Evolutionary conservation across 179 eudicot species (phyloP).

Genomic region (Amaranthus tricolor): DNA sequence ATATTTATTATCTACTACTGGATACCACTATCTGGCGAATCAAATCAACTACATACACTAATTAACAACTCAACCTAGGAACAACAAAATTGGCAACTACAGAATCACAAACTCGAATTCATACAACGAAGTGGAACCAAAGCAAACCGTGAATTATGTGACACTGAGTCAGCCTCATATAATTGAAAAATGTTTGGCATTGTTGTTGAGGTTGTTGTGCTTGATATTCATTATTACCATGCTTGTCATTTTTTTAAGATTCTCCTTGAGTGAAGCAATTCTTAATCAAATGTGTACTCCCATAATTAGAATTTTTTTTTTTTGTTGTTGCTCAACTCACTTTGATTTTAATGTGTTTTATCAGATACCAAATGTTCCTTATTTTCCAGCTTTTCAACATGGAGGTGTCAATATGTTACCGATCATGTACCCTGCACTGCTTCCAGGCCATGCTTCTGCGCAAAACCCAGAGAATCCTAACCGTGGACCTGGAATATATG

Average conservation of each 20-base stretch:
- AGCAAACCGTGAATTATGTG: neutral
- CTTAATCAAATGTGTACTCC: neutral
- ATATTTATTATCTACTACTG: no score
- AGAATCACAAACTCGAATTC: no score
- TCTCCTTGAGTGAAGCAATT: neutral
- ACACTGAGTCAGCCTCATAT: neutral
- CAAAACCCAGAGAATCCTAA: conserved; percentile 66
- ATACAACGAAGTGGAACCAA: no score
- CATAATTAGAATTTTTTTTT: neutral
- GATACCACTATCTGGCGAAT: no score
- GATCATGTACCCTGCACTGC: conserved; percentile 69
- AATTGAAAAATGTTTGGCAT: neutral
- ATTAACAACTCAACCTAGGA: no score
- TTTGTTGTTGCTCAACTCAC: conserved; percentile 11
- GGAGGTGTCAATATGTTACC: conserved; percentile 64
- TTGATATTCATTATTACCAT: neutral
- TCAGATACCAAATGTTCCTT: conserved; percentile 48
- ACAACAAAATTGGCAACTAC: no score
- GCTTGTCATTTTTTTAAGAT: neutral
- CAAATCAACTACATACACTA: no score
- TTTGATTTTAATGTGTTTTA: conserved; percentile 14
- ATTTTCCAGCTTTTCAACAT: conserved; percentile 39
- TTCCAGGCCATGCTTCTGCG: conserved; percentile 51
- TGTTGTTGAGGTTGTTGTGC: neutral
- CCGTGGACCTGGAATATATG: conserved; percentile 90